Conservation (phyloP, 202 grass and related monocot genomes). For the Zoysia matrella region DNA sequence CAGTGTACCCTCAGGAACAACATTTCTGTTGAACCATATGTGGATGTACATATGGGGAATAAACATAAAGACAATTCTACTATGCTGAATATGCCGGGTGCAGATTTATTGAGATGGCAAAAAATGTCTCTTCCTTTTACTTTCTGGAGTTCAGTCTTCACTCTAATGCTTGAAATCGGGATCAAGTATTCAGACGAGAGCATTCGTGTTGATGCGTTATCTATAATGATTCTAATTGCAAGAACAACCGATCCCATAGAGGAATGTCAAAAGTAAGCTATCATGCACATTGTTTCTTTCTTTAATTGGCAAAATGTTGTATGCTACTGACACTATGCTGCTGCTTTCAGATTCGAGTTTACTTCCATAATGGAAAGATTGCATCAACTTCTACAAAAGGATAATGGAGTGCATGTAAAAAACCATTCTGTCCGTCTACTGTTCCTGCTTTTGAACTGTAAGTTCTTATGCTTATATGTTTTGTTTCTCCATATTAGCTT, state of each 20-base stretch:
- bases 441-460: slow-evolving; percentile 95
- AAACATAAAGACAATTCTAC: slow-evolving; percentile 29
- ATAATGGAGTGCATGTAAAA: slow-evolving; percentile 67
- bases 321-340: slow-evolving; percentile 37
- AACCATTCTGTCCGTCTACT: slow-evolving; percentile 84
- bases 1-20: slow-evolving; percentile 96
- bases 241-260: slow-evolving; percentile 67
- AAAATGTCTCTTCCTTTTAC: slow-evolving; percentile 59
- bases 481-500: slow-evolving; percentile 22
- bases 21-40: slow-evolving; percentile 52
- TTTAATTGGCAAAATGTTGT: slow-evolving; percentile 30
- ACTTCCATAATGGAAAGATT: slow-evolving; percentile 63
- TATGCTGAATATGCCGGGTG: slow-evolving; percentile 11
- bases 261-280: slow-evolving; percentile 72
- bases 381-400: slow-evolving; percentile 72
- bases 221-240: slow-evolving; percentile 82
- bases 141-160: slow-evolving; percentile 66
- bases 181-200: slow-evolving; percentile 57
- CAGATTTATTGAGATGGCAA: slow-evolving; percentile 33
- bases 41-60: slow-evolving; percentile 39
- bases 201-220: slow-evolving; percentile 64
- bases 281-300: slow-evolving; percentile 28
- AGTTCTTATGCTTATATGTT: slow-evolving; percentile 44
- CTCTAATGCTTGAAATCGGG: slow-evolving; percentile 55
- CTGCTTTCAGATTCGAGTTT: slow-evolving; percentile 72